Evolutionary conservation across 176 grass and related monocot genomes (phyloP).

Genomic region (Thinopyrum elongatum): DNA sequence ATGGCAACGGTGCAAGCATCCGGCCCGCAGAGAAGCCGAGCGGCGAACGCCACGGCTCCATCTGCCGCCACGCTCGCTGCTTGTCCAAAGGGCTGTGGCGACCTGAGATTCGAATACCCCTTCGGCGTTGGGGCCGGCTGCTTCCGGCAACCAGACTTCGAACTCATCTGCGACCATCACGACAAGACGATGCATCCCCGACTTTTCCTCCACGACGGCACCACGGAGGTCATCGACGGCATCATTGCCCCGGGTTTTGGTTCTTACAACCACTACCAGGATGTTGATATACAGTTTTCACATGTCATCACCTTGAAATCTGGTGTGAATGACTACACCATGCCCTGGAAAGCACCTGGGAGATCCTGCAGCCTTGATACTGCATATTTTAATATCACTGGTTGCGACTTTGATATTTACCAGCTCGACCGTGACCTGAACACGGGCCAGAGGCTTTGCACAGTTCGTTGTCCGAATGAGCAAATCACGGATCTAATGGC

Average conservation of each 20-base stretch:
- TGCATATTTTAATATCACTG: background rate
- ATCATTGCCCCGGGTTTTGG: background rate
- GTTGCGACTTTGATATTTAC: conserved; percentile 23
- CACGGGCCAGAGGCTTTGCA: background rate
- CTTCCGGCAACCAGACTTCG: background rate
- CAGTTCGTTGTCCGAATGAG: background rate
- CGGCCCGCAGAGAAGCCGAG: background rate
- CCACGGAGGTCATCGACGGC: background rate
- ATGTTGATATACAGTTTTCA: background rate
- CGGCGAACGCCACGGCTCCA: background rate
- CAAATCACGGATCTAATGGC: background rate
- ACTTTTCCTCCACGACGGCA: background rate
- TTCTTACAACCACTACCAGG: background rate
- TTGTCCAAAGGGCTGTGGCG: conserved; percentile 11
- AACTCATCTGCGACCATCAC: background rate
- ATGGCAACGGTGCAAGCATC: background rate
- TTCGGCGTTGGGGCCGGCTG: conserved; percentile 19
- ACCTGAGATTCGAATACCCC: conserved; percentile 20
- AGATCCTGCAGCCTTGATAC: background rate
- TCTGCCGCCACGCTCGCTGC: background rate
- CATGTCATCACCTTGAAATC: background rate
- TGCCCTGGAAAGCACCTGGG: background rate
- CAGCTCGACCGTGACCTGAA: background rate
- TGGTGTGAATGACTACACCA: background rate
- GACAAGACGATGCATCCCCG: background rate